Conservation (phyloP, 164 flowering plant genomes). For the Protea cynaroides region DNA sequence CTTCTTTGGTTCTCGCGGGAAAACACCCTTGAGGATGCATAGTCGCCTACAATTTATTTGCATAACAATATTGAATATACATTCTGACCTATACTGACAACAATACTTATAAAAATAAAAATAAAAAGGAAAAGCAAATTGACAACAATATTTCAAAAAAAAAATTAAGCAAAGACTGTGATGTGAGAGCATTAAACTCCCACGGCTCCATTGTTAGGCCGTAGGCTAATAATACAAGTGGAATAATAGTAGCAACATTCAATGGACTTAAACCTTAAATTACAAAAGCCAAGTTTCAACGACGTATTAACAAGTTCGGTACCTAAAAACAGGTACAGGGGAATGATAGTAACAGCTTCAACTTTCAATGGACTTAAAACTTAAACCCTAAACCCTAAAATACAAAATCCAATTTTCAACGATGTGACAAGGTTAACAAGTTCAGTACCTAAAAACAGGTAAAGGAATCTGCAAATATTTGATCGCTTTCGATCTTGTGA, state of each 20-base stretch:
- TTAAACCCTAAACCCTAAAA: slow-evolving; percentile 7
- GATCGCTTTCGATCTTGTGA: slow-evolving; percentile 70
- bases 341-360: not conserved
- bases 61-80: too few relatives aligned
- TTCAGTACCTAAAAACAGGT: slow-evolving; percentile 57
- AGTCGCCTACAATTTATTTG: slow-evolving; percentile 43
- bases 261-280: slow-evolving; percentile 1
- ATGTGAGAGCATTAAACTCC: too few relatives aligned
- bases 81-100: too few relatives aligned
- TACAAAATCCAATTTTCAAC: not conserved
- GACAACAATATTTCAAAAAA: too few relatives aligned
- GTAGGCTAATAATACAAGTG: too few relatives aligned
- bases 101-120: too few relatives aligned
- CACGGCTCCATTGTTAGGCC: too few relatives aligned
- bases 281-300: not conserved
- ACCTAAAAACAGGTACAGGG: slow-evolving; percentile 66
- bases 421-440: not conserved
- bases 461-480: slow-evolving; percentile 62
- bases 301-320: not conserved
- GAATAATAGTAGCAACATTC: not conserved
- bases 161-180: too few relatives aligned
- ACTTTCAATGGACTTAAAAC: not conserved
- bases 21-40: slow-evolving; percentile 82
- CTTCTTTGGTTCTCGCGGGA: slow-evolving; percentile 91
- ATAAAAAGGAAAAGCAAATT: too few relatives aligned